phyloP scores from a whole-genome alignment of 2,329 filamentous ascomycete genomes.

The Ophiostoma himal-ulmi region DNA sequence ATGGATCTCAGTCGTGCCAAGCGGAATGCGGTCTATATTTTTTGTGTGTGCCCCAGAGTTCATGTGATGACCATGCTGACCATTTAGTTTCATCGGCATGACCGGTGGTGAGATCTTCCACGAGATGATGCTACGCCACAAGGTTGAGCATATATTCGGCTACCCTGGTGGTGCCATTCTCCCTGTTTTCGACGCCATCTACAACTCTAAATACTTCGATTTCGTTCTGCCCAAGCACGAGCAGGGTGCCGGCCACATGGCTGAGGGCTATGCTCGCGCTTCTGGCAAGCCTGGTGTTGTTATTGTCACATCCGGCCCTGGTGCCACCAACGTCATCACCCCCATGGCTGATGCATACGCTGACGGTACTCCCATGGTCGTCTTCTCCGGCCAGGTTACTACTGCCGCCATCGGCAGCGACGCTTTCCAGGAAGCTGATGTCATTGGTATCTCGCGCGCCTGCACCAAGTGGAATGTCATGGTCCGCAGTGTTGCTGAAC shows the following conservation, averaged over 20 bases:
- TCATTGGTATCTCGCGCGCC: slow-evolving; percentile 85
- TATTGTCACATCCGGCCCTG: slow-evolving; percentile 91
- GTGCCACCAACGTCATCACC: slow-evolving; percentile 93
- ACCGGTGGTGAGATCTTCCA: slow-evolving; percentile 96
- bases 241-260: slow-evolving; percentile 98
- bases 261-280: slow-evolving; percentile 90
- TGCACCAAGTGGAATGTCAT: slow-evolving; percentile 99
- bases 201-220: slow-evolving; percentile 94
- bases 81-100: slow-evolving; percentile 75
- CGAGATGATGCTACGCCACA: slow-evolving; percentile 95
- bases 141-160: slow-evolving; percentile 87
- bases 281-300: slow-evolving; percentile 93
- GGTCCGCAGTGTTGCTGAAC: slow-evolving; percentile 90
- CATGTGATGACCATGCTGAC: slow-evolving; percentile 9
- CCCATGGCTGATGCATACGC: slow-evolving; percentile 94
- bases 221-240: slow-evolving; percentile 95
- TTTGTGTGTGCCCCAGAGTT: not conserved
- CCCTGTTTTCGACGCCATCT: slow-evolving; percentile 97
- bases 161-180: slow-evolving; percentile 96
- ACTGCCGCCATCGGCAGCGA: slow-evolving; percentile 90
- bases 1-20: not conserved
- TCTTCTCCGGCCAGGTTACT: slow-evolving; percentile 89
- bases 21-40: not conserved
- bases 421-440: slow-evolving; percentile 94
- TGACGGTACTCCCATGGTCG: slow-evolving; percentile 91